A percentile compares a stretch with the other conserved stretches of the same genome.
These are phyloP conservation scores for Gomphus bonarii DNA, from an alignment of 1,284 basidiomycete species.

Conservation along the genomic window DNA sequence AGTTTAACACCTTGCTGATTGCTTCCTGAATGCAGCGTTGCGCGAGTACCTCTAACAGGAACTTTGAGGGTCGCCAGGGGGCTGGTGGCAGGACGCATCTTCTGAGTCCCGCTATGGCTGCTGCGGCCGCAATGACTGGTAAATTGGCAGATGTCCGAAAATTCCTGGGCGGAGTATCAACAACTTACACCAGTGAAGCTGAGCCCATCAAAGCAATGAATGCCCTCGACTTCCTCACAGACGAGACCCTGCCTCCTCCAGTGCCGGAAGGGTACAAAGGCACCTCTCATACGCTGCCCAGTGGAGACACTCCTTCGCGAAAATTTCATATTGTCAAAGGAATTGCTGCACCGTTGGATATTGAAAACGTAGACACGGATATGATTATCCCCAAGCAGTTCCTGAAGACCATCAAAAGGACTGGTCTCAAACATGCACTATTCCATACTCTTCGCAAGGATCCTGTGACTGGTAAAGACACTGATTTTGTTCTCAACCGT, in stretches of 20 bases:
- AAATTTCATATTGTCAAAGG: constrained; percentile 81
- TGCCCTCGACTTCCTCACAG: constrained; percentile 68
- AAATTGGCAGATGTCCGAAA: constrained; percentile 85
- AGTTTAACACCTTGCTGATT: not conserved
- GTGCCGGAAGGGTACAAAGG: constrained; percentile 29
- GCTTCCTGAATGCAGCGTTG: constrained; percentile 41
- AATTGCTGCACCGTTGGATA: constrained; percentile 81
- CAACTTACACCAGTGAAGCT: constrained; percentile 19
- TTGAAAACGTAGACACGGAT: constrained; percentile 93
- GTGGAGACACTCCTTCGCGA: constrained; percentile 46
- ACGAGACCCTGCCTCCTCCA: constrained; percentile 61
- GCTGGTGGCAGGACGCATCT: constrained; percentile 90
- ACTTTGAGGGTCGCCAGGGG: constrained; percentile 92
- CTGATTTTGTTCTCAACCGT: constrained; percentile 86
- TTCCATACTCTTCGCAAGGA: constrained; percentile 83
- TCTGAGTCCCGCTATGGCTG: constrained; percentile 92
- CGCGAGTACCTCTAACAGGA: constrained; percentile 93
- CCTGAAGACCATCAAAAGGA: constrained; percentile 90
- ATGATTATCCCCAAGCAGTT: constrained; percentile 98
- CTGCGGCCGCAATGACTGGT: constrained; percentile 86
- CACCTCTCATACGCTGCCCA: constrained; percentile 32
- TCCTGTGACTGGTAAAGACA: constrained; percentile 67
- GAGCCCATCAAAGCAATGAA: constrained; percentile 57
- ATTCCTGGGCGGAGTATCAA: constrained; percentile 37
- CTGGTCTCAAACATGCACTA: constrained; percentile 82